These are phyloP conservation scores for Wickerhamiella shivajii DNA, from an alignment of 805 yeast species.

Conservation along the genomic window DNA sequence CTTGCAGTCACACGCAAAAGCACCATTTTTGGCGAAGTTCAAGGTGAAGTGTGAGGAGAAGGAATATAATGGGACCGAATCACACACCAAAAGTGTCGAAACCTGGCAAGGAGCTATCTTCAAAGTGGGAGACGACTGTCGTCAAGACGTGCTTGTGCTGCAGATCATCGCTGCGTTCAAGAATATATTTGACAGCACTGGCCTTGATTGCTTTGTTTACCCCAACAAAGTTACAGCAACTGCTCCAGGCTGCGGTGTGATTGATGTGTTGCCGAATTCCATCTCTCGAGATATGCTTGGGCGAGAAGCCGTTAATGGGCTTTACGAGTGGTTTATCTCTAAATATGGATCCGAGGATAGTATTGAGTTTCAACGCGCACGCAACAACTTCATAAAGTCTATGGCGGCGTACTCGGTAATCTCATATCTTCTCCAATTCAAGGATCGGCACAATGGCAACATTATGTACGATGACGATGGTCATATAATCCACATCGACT, in stretches of 20 bases:
- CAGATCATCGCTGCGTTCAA: constrained; percentile 86
- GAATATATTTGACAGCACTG: constrained; percentile 75
- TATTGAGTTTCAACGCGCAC: constrained; percentile 76
- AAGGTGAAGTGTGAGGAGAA: constrained; percentile 44
- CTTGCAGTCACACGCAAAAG: constrained; percentile 94
- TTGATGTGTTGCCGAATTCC: constrained; percentile 92
- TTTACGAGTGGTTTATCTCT: constrained; percentile 79
- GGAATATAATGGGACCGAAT: constrained; percentile 16
- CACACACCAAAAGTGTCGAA: constrained; percentile 31
- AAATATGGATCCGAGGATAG: constrained; percentile 93
- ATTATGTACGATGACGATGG: constrained; percentile 95
- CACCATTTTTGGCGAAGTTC: constrained; percentile 96
- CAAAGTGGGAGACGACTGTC: constrained; percentile 97
- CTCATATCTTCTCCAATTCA: constrained; percentile 79
- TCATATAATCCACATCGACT: constrained; percentile 88
- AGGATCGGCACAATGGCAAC: constrained; percentile 95
- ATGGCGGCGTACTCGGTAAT: constrained; percentile 86
- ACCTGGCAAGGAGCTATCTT: constrained; percentile 92
- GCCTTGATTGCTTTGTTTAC: constrained; percentile 78
- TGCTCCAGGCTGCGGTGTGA: constrained; percentile 98
- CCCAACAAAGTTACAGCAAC: constrained; percentile 97
- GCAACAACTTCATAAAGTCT: constrained; percentile 85
- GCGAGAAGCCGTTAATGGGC: constrained; percentile 94
- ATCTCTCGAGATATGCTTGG: constrained; percentile 97
- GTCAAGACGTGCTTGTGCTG: constrained; percentile 90